These are phyloP conservation scores for Tarenaya hassleriana DNA, from an alignment of 345 rosid species.

Conservation along the genomic window DNA sequence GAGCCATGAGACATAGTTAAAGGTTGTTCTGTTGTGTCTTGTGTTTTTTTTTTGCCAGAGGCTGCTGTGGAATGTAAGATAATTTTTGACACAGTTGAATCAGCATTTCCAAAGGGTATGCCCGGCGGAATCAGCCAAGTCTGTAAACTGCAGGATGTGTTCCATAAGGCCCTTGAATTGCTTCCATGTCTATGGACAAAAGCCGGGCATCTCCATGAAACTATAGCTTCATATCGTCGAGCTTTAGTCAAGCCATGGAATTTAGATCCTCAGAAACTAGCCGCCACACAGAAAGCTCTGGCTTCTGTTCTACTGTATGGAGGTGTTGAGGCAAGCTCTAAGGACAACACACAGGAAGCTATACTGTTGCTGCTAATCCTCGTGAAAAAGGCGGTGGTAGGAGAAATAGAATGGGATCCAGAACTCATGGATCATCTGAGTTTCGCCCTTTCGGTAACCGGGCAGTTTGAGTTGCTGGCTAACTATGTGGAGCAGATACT, in stretches of 20 bases:
- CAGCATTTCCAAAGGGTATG: conserved; percentile 70
- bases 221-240: conserved; percentile 62
- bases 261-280: conserved; percentile 67
- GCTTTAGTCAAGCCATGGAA: conserved; percentile 83
- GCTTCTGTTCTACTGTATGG: conserved; percentile 72
- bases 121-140: conserved; percentile 47
- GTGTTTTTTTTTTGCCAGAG: conserved; percentile 56
- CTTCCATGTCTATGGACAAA: conserved; percentile 65
- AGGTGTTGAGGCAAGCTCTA: conserved; percentile 60
- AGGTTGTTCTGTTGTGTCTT: conserved; percentile 19
- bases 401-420: conserved; percentile 72
- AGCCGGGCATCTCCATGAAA: conserved; percentile 64
- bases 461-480: conserved; percentile 61
- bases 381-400: conserved; percentile 54
- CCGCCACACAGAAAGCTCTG: conserved; percentile 66
- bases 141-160: conserved; percentile 72
- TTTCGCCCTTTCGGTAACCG: conserved; percentile 68
- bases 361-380: conserved; percentile 65
- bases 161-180: conserved; percentile 78
- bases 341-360: conserved; percentile 71
- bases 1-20: not conserved
- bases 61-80: conserved; percentile 88
- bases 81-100: conserved; percentile 63
- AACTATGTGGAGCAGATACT: conserved; percentile 62
- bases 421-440: conserved; percentile 80